These are phyloP conservation scores for Suillus variegatus DNA, from an alignment of 768 basidiomycete species.

Conservation along the genomic window DNA sequence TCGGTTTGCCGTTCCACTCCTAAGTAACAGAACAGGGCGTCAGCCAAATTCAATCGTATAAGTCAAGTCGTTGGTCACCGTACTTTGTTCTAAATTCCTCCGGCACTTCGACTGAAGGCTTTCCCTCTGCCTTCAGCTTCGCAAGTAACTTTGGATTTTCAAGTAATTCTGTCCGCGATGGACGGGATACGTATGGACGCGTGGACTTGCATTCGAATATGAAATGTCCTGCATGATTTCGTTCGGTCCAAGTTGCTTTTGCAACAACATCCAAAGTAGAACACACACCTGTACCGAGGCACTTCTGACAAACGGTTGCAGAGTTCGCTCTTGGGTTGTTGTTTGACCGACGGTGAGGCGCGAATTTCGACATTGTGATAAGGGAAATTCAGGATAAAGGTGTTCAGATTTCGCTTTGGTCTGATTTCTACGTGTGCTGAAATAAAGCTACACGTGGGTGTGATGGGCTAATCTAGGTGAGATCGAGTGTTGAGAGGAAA, in stretches of 20 bases:
- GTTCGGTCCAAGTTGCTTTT: slow-evolving; percentile 4
- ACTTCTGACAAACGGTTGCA: slow-evolving; percentile 82
- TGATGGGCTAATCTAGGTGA: background rate
- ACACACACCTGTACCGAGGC: slow-evolving; percentile 61
- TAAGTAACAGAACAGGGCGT: slow-evolving; percentile 27
- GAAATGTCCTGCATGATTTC: slow-evolving; percentile 68
- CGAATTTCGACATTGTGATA: slow-evolving; percentile 73
- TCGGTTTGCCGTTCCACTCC: slow-evolving; percentile 79
- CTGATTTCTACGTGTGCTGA: background rate
- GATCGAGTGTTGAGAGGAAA: background rate
- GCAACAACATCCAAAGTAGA: background rate
- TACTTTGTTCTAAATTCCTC: slow-evolving; percentile 89
- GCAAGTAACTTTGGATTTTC: slow-evolving; percentile 72
- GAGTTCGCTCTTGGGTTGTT: slow-evolving; percentile 65
- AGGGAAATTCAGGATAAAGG: background rate
- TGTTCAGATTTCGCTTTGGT: background rate
- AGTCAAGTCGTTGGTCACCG: slow-evolving; percentile 24
- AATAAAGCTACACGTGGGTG: background rate
- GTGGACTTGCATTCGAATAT: slow-evolving; percentile 86
- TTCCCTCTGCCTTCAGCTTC: slow-evolving; percentile 68
- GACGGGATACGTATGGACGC: slow-evolving; percentile 85
- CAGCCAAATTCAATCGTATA: background rate
- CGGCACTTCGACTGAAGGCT: slow-evolving; percentile 81
- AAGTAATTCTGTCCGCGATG: slow-evolving; percentile 83
- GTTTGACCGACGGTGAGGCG: slow-evolving; percentile 64